Evolutionary conservation across 306 rosid species (phyloP).

Genomic region (Pterocarpus macrocarpus): DNA sequence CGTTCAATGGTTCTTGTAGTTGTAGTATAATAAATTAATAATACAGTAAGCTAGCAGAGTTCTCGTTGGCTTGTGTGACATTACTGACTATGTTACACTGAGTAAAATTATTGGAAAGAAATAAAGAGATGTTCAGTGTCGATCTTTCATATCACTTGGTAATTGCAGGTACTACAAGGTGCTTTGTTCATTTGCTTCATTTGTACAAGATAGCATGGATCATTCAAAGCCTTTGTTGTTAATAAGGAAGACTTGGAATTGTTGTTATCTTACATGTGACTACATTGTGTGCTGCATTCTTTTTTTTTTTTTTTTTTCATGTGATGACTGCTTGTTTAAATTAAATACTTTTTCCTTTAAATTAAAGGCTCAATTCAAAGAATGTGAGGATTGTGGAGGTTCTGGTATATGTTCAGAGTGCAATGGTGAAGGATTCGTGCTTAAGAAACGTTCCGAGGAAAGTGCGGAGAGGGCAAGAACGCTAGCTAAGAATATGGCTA

Average conservation of each 20-base stretch:
- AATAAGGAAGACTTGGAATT: background rate
- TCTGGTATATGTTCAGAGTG: slow-evolving; percentile 94
- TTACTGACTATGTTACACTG: background rate
- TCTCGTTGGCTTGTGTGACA: background rate
- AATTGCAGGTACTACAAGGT: no score
- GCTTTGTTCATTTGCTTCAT: no score
- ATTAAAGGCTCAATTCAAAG: slow-evolving; percentile 66
- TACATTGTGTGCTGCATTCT: slow-evolving; percentile 17
- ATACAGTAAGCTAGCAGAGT: background rate
- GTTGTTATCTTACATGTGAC: background rate
- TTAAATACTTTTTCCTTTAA: slow-evolving; percentile 23
- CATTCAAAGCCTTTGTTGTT: background rate
- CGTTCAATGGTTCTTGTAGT: slow-evolving; percentile 17
- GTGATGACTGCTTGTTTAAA: slow-evolving; percentile 39
- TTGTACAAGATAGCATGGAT: background rate
- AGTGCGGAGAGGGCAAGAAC: slow-evolving; percentile 78
- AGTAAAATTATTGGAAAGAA: background rate
- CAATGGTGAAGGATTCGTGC: slow-evolving; percentile 95
- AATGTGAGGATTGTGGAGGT: slow-evolving; percentile 79
- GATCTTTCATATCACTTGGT: no score
- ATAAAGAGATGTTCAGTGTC: no score
- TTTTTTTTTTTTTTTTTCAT: background rate
- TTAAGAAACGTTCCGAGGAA: slow-evolving; percentile 77
- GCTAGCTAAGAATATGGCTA: slow-evolving; percentile 79
- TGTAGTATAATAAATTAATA: background rate